Conservation (phyloP, 371 early-diverging fungal species). For the Funneliformis caledonium region DNA sequence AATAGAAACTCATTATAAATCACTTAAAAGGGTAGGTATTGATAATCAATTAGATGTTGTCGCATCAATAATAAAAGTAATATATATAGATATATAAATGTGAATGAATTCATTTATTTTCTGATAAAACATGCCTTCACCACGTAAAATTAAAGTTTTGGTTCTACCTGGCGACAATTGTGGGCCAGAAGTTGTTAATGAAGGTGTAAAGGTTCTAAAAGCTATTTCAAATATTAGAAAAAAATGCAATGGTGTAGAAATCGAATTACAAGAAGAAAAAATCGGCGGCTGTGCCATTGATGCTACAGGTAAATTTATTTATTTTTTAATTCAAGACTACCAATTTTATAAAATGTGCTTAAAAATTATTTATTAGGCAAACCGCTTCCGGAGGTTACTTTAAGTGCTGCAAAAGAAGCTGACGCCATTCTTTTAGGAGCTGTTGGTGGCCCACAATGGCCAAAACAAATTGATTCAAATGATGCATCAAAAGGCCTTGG, state of each 20-base stretch:
- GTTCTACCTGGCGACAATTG: conserved; percentile 95
- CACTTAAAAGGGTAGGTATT: no score
- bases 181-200: conserved; percentile 92
- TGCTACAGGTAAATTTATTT: conserved; percentile 66
- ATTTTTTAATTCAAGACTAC: not conserved
- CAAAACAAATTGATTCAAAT: conserved; percentile 58
- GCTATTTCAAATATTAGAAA: conserved; percentile 69
- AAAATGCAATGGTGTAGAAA: conserved; percentile 57
- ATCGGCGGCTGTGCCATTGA: conserved; percentile 96
- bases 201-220: conserved; percentile 88
- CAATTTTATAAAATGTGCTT: not conserved
- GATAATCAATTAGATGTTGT: no score
- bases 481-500: conserved; percentile 62
- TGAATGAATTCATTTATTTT: not conserved
- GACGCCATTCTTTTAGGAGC: conserved; percentile 95
- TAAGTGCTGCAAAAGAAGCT: conserved; percentile 80
- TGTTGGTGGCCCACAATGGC: conserved; percentile 97
- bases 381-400: conserved; percentile 80
- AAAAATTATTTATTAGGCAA: conserved; percentile 56
- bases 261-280: conserved; percentile 78
- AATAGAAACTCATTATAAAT: no score
- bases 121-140: not conserved
- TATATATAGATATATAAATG: no score
- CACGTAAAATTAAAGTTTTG: conserved; percentile 58
- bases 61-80: no score